Evolutionary conservation across 2,329 filamentous ascomycete species (phyloP).

Genomic region (Paraconiothyrium brasiliense): DNA sequence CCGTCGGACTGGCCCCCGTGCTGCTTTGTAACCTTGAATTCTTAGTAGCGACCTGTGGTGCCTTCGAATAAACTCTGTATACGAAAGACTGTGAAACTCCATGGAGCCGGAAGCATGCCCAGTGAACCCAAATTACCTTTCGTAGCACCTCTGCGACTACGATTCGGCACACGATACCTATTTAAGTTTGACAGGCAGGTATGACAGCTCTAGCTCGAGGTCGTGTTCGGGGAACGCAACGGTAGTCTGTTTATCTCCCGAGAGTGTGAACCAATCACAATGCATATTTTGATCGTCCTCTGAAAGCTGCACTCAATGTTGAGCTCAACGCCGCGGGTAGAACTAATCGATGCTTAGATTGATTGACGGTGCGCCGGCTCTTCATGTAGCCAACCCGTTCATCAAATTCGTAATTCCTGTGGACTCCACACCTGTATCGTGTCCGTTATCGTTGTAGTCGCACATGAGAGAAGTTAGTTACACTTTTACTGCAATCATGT

Average conservation of each 20-base stretch:
- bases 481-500: neutral
- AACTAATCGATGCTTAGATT: neutral
- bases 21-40: neutral
- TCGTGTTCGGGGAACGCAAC: neutral
- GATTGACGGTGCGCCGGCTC: neutral
- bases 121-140: constrained; percentile 7
- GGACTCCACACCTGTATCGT: too few relatives aligned
- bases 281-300: neutral
- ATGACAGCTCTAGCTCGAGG: constrained; percentile 9
- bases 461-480: neutral
- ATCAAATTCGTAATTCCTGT: neutral
- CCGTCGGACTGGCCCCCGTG: neutral
- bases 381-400: neutral
- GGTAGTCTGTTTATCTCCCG: neutral
- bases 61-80: constrained; percentile 6
- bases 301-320: neutral
- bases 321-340: neutral
- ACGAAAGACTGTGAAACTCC: constrained; percentile 3
- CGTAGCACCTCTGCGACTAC: constrained; percentile 1
- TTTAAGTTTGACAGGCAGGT: constrained; percentile 12
- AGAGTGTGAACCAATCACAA: neutral
- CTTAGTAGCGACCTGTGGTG: constrained; percentile 6
- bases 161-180: neutral
- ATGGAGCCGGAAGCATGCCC: constrained; percentile 6
- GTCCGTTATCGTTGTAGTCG: neutral